These are phyloP conservation scores for Brassica balearica DNA, from an alignment of 441 rosid genomes.

Conservation along the genomic window DNA sequence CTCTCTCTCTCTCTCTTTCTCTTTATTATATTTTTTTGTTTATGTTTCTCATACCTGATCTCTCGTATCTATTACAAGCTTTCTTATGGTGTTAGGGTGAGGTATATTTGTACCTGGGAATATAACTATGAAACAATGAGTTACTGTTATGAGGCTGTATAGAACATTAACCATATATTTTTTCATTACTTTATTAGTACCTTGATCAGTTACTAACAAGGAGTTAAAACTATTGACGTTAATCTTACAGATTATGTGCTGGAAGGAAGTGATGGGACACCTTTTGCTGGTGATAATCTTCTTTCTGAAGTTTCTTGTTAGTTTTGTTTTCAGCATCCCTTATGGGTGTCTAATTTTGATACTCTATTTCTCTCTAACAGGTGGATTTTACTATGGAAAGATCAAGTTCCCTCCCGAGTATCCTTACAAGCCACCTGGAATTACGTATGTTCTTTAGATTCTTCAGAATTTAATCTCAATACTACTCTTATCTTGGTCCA, in stretches of 20 bases:
- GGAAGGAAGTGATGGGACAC: conserved; percentile 97
- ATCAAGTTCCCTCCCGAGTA: conserved; percentile 97
- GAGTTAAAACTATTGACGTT: conserved; percentile 31
- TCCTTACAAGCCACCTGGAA: conserved; percentile 98
- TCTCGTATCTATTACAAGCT: background rate
- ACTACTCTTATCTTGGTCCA: conserved; percentile 19
- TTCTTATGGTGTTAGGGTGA: conserved; percentile 17
- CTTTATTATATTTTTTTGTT: background rate
- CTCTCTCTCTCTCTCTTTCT: too few relatives aligned
- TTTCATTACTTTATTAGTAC: background rate
- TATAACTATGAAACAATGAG: conserved; percentile 8
- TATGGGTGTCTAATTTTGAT: conserved; percentile 28
- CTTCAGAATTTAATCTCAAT: conserved; percentile 20
- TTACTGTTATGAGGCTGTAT: conserved; percentile 4
- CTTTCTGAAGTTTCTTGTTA: conserved; percentile 31
- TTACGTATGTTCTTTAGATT: conserved; percentile 59
- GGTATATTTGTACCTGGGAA: conserved; percentile 21
- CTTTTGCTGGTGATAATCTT: conserved; percentile 81
- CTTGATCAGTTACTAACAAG: conserved; percentile 6
- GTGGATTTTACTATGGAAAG: conserved; percentile 95
- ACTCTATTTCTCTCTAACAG: conserved; percentile 45
- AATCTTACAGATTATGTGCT: conserved; percentile 82
- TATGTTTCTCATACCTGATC: conserved; percentile 5
- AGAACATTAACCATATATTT: background rate
- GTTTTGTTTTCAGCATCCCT: conserved; percentile 19